phyloP scores from a whole-genome alignment of 345 rosid genomes.

The Crucihimalaya himalaica region DNA sequence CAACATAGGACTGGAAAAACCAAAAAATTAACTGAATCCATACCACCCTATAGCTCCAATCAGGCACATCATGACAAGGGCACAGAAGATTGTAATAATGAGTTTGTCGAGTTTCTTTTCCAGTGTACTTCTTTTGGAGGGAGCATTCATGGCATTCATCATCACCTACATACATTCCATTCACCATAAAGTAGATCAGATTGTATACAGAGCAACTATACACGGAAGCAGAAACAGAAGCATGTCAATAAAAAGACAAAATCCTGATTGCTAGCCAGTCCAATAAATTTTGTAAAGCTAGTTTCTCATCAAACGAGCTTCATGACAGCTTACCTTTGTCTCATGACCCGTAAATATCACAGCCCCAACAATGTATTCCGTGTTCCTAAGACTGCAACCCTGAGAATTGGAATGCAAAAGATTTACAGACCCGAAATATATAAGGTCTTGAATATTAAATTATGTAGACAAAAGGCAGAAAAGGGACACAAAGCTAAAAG shows the following conservation, averaged over 20 bases:
- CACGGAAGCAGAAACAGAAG: slow-evolving; percentile 3
- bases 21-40: slow-evolving; percentile 24
- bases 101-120: slow-evolving; percentile 99
- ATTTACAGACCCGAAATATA: not conserved
- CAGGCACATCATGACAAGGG: slow-evolving; percentile 80
- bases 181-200: slow-evolving; percentile 28
- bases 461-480: slow-evolving; percentile 10
- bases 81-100: slow-evolving; percentile 77
- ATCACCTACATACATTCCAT: slow-evolving; percentile 64
- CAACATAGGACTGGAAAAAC: not conserved
- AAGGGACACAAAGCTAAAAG: slow-evolving; percentile 18
- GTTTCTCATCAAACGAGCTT: not conserved
- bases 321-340: slow-evolving; percentile 71
- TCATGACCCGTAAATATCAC: slow-evolving; percentile 92
- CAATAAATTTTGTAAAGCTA: not conserved
- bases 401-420: too few species aligned
- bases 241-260: too few species aligned
- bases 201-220: not conserved
- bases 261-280: too few species aligned
- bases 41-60: slow-evolving; percentile 92
- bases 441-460: too few species aligned
- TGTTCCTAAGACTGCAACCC: slow-evolving; percentile 79
- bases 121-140: slow-evolving; percentile 96
- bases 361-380: slow-evolving; percentile 77
- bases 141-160: slow-evolving; percentile 99